Percentiles rank a stretch among this genome's conserved stretches.
Conservation (phyloP, 2,329 filamentous ascomycete species). For the Pseudocercospora crystallina region DNA sequence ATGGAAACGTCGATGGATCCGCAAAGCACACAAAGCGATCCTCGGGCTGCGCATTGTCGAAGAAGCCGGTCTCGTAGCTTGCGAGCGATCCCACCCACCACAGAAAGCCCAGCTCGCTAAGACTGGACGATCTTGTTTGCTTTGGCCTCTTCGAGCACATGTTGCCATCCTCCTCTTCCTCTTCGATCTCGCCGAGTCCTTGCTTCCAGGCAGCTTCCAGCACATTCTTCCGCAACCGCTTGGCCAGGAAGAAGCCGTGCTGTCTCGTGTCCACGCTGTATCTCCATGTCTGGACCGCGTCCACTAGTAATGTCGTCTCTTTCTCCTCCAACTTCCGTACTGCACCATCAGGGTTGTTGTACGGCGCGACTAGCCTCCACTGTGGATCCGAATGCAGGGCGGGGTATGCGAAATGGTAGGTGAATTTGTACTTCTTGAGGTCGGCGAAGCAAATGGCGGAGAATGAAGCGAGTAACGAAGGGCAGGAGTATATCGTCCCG, state of each 20-base stretch:
- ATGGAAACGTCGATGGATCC: slow-evolving; percentile 86
- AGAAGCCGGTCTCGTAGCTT: slow-evolving; percentile 84
- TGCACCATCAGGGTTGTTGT: slow-evolving; percentile 34
- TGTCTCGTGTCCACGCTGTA: slow-evolving; percentile 79
- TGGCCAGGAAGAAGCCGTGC: slow-evolving; percentile 94
- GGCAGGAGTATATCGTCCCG: slow-evolving; percentile 91
- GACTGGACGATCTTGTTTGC: slow-evolving; percentile 50
- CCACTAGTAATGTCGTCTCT: slow-evolving; percentile 78
- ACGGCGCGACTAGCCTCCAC: slow-evolving; percentile 63
- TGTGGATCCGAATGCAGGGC: slow-evolving; percentile 83
- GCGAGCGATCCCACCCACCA: slow-evolving; percentile 79
- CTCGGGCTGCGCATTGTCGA: slow-evolving; percentile 66
- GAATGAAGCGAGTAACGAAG: slow-evolving; percentile 87
- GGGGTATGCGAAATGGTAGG: slow-evolving; percentile 97
- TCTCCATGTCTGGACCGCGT: slow-evolving; percentile 82
- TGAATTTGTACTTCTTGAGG: slow-evolving; percentile 94
- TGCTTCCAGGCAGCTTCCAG: slow-evolving; percentile 37
- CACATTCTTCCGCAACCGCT: slow-evolving; percentile 57
- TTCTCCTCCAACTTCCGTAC: slow-evolving; percentile 58
- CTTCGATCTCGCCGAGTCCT: slow-evolving; percentile 27
- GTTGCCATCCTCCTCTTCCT: slow-evolving; percentile 34
- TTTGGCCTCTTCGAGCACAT: slow-evolving; percentile 39
- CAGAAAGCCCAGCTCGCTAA: slow-evolving; percentile 61
- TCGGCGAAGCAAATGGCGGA: slow-evolving; percentile 89
- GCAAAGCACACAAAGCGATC: slow-evolving; percentile 85